Evolutionary conservation across 805 yeast species (phyloP), one percentile per base, ranked within the genome.

Genomic region (Lipomyces sp.): DNA sequence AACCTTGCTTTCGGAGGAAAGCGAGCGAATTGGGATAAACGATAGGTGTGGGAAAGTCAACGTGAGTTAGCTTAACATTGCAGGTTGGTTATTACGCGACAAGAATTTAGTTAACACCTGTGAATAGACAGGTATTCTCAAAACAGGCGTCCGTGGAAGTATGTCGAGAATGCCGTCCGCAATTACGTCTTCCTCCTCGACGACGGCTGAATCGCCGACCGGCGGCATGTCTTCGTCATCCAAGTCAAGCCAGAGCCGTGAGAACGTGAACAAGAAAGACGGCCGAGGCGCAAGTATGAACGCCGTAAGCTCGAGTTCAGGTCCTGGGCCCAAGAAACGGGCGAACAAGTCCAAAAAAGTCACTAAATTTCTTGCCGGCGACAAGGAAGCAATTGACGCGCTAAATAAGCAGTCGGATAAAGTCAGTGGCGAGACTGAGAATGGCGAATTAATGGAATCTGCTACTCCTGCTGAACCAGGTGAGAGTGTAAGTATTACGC

Each of bases 291-390:
- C 11, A 13, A 15, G n/a, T 42, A 24, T 15, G 24, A 42, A 24
- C 48, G 18, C 24, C 4, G 48, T 18, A 42, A 42, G 48, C n/a
- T 42, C 48, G 48, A 42, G 48, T 42, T 42, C 48, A 42, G 48
- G 48, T 15, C 8, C 48, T n/a, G 48, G 48, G 29, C 48, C 48
- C 48, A 42, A 42, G 54, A 51, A 24, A 32, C 32, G 54, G 34
- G 24, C 24, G 10, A 32, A 29, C 62, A 30, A 33, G 32, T 34
- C 45, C 11, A 30, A 53, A 53, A 39, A 48, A 37, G 69, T 66
- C 30, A 57, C 53, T n/a, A 45, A 66, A 35, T 66, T 66, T 60
- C 50, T 65, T 5, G 66, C 69, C 10, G 69, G 69, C 4, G 69
- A 66, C 32, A 64, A 59, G 30, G 59, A 39, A 18, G 48, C 61